Evolutionary conservation across 1,284 basidiomycete species (phyloP).

Genomic region (Trichosporon ovoides): DNA sequence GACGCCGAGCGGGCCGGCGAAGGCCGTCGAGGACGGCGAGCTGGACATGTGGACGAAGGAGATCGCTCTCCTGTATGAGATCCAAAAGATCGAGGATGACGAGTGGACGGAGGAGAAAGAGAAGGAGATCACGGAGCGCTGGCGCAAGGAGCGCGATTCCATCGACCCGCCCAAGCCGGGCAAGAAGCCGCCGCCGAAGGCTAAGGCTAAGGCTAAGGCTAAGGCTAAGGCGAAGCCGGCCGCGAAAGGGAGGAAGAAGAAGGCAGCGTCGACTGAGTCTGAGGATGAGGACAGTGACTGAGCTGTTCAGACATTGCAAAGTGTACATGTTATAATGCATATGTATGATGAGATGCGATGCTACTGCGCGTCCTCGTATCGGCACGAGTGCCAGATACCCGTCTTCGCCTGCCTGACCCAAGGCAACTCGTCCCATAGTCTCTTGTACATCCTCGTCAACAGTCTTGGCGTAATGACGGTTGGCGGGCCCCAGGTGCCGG

Average conservation of each 20-base stretch:
- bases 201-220: too few relatives aligned
- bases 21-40: constrained; percentile 39
- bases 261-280: constrained; percentile 18
- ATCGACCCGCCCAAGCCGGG: constrained; percentile 36
- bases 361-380: background rate
- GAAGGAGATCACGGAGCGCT: constrained; percentile 32
- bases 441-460: constrained; percentile 25
- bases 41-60: constrained; percentile 66
- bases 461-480: constrained; percentile 22
- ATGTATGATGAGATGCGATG: background rate
- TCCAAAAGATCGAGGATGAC: constrained; percentile 39
- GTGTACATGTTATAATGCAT: background rate
- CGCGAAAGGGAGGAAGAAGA: constrained; percentile 25
- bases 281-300: background rate
- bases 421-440: constrained; percentile 28
- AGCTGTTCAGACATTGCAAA: background rate
- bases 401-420: constrained; percentile 21
- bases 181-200: constrained; percentile 23
- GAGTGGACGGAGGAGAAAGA: constrained; percentile 39
- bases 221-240: constrained; percentile 14
- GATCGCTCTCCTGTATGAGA: constrained; percentile 53
- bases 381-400: background rate
- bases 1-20: constrained; percentile 54
- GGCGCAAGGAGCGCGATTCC: constrained; percentile 37
- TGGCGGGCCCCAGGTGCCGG: constrained; percentile 28